Conservation (phyloP, 768 basidiomycete species). For the Leucocoprinus birnbaumii region DNA sequence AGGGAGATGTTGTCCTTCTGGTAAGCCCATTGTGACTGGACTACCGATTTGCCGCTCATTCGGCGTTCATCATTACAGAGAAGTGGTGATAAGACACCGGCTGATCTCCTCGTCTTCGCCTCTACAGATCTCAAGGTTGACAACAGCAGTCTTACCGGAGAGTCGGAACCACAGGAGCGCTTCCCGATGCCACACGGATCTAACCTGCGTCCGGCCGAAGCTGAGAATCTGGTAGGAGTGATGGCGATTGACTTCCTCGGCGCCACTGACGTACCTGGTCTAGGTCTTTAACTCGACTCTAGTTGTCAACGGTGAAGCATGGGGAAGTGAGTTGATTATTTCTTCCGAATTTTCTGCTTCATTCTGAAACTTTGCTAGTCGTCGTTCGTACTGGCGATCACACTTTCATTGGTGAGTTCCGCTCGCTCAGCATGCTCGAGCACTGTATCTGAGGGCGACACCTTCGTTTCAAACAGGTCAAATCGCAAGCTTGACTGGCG, state of each 20-base stretch:
- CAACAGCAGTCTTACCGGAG: conserved; percentile 69
- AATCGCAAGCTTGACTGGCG: conserved; percentile 65
- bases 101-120: conserved; percentile 59
- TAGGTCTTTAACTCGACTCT: conserved; percentile 72
- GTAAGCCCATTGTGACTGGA: conserved; percentile 30
- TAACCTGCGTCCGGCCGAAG: conserved; percentile 50
- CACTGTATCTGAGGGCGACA: conserved; percentile 1
- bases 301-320: conserved; percentile 69
- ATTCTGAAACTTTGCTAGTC: conserved; percentile 28
- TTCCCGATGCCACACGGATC: conserved; percentile 44
- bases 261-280: conserved; percentile 1
- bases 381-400: conserved; percentile 67
- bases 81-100: conserved; percentile 69
- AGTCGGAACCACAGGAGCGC: conserved; percentile 69
- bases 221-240: conserved; percentile 52
- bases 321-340: conserved; percentile 47
- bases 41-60: background rate
- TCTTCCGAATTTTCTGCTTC: background rate
- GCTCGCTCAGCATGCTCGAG: background rate
- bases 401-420: conserved; percentile 53
- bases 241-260: background rate
- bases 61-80: conserved; percentile 33
- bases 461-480: conserved; percentile 38
- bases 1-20: conserved; percentile 63
- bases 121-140: conserved; percentile 66